Base-by-base conservation (phyloP, 768 basidiomycete species). In the Boletus sensibilis region DNA sequence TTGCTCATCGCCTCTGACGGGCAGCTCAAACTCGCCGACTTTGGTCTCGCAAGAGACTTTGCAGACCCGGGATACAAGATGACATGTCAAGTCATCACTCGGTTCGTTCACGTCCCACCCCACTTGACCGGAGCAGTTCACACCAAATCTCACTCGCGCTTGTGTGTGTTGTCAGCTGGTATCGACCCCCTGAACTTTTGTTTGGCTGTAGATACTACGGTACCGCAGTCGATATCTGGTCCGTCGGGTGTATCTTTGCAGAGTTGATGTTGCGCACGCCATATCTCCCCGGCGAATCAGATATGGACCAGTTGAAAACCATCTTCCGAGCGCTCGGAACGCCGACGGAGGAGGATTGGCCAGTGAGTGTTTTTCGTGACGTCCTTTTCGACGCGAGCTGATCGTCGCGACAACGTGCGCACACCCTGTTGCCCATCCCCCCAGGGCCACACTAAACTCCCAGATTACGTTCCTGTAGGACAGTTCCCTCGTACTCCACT, bases 71-170 rank as follows among this genome's bases (percentile, higher is more conserved):
- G 88, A 4, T 88, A 88, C 67, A 94, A 93, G 73, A 98, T 99
- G 97, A 98, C 97, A 0, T 92, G 88, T 65, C 94, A 98, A 68
- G 96, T 99, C 58, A 98, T 99, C 74, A 99, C 97, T 18, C 81
- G 94, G 94, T 95, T 49, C 51, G 84, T 71, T 37, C 29, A 13
- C 40, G 40, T 39, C 27, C 27, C 27, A 5, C 27, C 35, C 56
- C 59, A 37, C 49, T 59, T n/a, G 43, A 16, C 13, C 21, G 20
- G 20, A 12, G 34, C 27, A 10, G n/a, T 56, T 21, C 50, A 29
- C 13, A 7, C 37, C 37, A 7, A 21, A 21, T 41, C 52, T 59
- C 38, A 46, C 59, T 45, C 27, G 41, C 50, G 37, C 9, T 4
- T n/a, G 7, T 7, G 27, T 29, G 27, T 29, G n/a, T 29, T 16